Evolutionary conservation across 1,139 yeast species (phyloP).

Genomic region (Candida pseudoviswanathii): DNA sequence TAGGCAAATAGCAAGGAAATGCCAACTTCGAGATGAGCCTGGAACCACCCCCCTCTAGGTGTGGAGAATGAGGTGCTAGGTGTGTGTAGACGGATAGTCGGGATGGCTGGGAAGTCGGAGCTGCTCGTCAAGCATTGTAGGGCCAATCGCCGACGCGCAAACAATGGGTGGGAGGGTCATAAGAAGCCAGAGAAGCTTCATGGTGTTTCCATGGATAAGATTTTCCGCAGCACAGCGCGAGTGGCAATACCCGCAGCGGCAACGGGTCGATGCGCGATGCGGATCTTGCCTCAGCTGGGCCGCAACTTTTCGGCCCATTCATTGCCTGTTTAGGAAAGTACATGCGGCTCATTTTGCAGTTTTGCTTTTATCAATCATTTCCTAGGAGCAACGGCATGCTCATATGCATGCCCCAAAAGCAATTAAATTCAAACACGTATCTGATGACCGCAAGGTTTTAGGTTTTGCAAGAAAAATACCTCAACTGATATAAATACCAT

Average conservation of each 20-base stretch:
- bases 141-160: constrained; percentile 49
- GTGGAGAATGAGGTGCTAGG: too few relatives aligned
- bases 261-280: neutral
- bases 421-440: constrained; percentile 52
- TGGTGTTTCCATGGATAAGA: neutral
- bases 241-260: neutral
- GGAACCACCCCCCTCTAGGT: too few relatives aligned
- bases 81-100: neutral
- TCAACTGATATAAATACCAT: constrained; percentile 4
- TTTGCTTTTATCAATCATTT: neutral
- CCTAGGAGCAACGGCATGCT: neutral
- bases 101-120: constrained; percentile 31
- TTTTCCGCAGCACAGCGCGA: neutral
- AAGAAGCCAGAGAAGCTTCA: neutral
- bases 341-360: neutral
- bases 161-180: neutral
- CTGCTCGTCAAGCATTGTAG: constrained; percentile 24
- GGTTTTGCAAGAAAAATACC: neutral
- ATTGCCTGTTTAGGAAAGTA: neutral
- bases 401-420: neutral
- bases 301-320: neutral
- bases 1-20: too few relatives aligned
- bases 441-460: constrained; percentile 22
- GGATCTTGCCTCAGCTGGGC: too few relatives aligned
- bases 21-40: too few relatives aligned